These are phyloP conservation scores for Alternaria triticina DNA, from an alignment of 2,329 filamentous ascomycete species.

Conservation along the genomic window DNA sequence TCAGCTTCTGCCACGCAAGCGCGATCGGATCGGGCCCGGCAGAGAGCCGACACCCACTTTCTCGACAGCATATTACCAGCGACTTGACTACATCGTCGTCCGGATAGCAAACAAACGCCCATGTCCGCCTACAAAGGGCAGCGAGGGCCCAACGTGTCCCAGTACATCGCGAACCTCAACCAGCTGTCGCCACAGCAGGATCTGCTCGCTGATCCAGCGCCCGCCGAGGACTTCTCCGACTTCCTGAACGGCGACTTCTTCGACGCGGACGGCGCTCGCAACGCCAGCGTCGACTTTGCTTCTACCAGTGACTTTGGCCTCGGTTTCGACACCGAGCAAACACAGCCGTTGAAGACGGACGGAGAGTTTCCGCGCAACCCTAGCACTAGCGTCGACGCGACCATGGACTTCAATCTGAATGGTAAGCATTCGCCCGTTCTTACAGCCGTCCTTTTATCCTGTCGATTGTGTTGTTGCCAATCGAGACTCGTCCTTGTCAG, in stretches of 20 bases:
- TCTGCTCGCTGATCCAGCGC: conserved; percentile 47
- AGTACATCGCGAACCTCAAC: conserved; percentile 88
- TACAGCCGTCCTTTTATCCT: conserved; percentile 5
- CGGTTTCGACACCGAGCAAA: conserved; percentile 33
- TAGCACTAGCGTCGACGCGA: conserved; percentile 26
- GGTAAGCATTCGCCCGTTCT: conserved; percentile 34
- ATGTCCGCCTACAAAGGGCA: conserved; percentile 81
- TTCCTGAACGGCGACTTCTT: conserved; percentile 68
- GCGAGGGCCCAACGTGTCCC: conserved; percentile 84
- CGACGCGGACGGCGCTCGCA: conserved; percentile 64
- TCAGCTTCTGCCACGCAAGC: conserved; percentile 9
- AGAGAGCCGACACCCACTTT: background rate
- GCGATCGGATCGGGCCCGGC: conserved; percentile 15
- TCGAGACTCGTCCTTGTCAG: conserved; percentile 17
- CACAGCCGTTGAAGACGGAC: conserved; percentile 17
- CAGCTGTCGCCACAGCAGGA: conserved; percentile 59
- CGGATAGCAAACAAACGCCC: conserved; percentile 18
- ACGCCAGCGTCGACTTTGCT: conserved; percentile 32
- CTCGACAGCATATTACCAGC: conserved; percentile 22
- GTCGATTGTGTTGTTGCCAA: conserved; percentile 12
- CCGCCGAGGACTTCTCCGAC: conserved; percentile 55
- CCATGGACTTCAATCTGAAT: conserved; percentile 45
- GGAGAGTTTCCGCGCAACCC: conserved; percentile 21
- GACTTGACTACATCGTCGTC: conserved; percentile 14
- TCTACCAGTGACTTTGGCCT: conserved; percentile 37